Conservation (phyloP, 208 protist genomes). For the Acanthamoeba culbertsoni region DNA sequence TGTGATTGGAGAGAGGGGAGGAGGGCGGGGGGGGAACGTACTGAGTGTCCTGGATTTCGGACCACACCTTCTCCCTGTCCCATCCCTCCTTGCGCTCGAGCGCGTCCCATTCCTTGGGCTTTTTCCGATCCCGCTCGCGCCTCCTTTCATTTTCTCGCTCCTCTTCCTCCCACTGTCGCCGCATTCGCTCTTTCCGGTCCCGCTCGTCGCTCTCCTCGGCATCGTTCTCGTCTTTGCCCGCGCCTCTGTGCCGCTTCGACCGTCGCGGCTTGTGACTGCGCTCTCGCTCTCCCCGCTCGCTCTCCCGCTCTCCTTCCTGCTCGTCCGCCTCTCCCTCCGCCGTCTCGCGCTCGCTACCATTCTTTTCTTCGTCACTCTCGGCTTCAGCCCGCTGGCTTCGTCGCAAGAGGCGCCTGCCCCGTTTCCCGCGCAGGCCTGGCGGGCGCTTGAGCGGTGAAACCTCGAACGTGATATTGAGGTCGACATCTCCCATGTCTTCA, state of each 20-base stretch:
- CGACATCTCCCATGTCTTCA: not conserved
- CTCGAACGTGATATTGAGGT: not conserved
- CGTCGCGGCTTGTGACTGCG: not conserved
- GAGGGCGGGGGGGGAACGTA: not conserved
- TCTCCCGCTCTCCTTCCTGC: not conserved
- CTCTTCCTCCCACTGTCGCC: not conserved
- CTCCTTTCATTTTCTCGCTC: not conserved
- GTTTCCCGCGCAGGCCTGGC: not conserved
- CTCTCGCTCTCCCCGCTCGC: not conserved
- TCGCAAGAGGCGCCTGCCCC: not conserved
- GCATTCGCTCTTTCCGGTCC: not conserved
- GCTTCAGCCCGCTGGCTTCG: not conserved
- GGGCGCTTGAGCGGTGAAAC: slow-evolving; percentile 8
- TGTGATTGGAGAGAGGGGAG: not conserved
- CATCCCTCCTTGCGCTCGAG: not conserved
- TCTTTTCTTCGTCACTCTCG: not conserved
- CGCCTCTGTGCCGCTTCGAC: not conserved
- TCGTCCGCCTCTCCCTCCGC: not conserved
- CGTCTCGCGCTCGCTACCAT: not conserved
- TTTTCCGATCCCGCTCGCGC: not conserved
- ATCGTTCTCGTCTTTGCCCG: not conserved
- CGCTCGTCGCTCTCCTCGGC: not conserved
- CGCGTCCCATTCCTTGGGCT: slow-evolving; percentile 35
- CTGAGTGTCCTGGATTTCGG: slow-evolving; percentile 5
- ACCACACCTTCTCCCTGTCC: not conserved